These are phyloP conservation scores for Crithidia expoeki DNA, from an alignment of 208 protist genomes.

Conservation along the genomic window DNA sequence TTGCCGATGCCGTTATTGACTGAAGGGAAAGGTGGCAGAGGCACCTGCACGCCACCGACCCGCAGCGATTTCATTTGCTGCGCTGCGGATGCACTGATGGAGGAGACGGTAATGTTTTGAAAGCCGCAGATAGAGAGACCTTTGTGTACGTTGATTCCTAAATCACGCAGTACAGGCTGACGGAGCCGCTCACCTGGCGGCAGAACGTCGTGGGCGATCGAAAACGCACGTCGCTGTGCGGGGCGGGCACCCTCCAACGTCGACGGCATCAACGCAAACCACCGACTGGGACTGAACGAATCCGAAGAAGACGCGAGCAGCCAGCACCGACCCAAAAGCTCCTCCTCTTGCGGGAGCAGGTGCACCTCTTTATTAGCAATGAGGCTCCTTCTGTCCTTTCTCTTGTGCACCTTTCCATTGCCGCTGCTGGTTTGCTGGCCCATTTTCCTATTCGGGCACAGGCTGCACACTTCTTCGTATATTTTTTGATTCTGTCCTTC, in stretches of 20 bases:
- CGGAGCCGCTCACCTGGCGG: not conserved
- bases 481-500: too few relatives aligned
- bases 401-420: not conserved
- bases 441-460: slow-evolving; percentile 3
- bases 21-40: not conserved
- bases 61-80: slow-evolving; percentile 9
- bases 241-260: not conserved
- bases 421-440: slow-evolving; percentile 13
- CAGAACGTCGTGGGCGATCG: slow-evolving; percentile 9
- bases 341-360: slow-evolving; percentile 18
- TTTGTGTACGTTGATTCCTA: slow-evolving; percentile 10
- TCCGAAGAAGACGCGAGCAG: slow-evolving; percentile 19
- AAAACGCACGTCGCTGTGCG: slow-evolving; percentile 18
- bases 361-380: not conserved
- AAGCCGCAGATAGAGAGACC: slow-evolving; percentile 15
- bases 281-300: slow-evolving; percentile 40
- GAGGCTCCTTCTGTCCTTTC: not conserved
- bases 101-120: slow-evolving; percentile 5
- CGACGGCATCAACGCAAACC: slow-evolving; percentile 17
- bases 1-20: not conserved
- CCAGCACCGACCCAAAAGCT: slow-evolving; percentile 37
- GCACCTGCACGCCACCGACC: slow-evolving; percentile 26
- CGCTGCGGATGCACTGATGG: not conserved
- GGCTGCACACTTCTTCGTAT: too few relatives aligned
- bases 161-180: slow-evolving; percentile 18